A percentile compares a stretch with the other conserved stretches of the same genome.
Conservation (phyloP, 768 basidiomycete species). For the Dioszegia aurantiaca region DNA sequence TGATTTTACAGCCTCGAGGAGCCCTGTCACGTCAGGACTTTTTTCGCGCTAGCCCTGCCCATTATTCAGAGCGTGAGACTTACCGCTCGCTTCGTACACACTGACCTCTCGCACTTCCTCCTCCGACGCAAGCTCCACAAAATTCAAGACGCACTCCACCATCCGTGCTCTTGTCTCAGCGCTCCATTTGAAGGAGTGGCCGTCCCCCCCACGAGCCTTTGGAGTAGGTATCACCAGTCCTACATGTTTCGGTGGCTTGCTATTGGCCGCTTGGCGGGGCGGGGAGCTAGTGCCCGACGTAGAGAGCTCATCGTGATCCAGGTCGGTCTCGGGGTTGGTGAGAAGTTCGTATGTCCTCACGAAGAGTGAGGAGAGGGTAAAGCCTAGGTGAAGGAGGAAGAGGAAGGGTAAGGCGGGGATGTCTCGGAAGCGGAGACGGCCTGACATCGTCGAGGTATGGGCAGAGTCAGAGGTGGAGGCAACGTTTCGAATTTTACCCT, state of each 20-base stretch:
- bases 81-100: conserved; percentile 18
- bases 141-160: conserved; percentile 16
- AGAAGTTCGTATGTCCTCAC: conserved; percentile 19
- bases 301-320: conserved; percentile 1
- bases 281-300: neutral
- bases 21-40: conserved; percentile 1
- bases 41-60: neutral
- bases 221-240: conserved; percentile 17
- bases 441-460: neutral
- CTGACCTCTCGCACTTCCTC: conserved; percentile 18
- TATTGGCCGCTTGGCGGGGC: neutral
- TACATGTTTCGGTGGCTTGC: conserved; percentile 18
- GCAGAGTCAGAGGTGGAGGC: neutral
- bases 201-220: neutral
- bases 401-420: conserved; percentile 20
- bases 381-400: conserved; percentile 18
- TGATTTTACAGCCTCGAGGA: neutral
- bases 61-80: neutral
- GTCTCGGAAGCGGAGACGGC: conserved; percentile 5
- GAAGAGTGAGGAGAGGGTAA: conserved; percentile 21
- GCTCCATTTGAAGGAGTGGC: neutral
- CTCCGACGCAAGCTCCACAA: conserved; percentile 13
- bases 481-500: too few relatives aligned
- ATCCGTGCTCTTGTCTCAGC: neutral
- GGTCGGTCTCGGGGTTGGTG: conserved; percentile 5